These are phyloP conservation scores for Podochytrium sp. DNA, from an alignment of 192 early-diverging fungal species.

Conservation along the genomic window DNA sequence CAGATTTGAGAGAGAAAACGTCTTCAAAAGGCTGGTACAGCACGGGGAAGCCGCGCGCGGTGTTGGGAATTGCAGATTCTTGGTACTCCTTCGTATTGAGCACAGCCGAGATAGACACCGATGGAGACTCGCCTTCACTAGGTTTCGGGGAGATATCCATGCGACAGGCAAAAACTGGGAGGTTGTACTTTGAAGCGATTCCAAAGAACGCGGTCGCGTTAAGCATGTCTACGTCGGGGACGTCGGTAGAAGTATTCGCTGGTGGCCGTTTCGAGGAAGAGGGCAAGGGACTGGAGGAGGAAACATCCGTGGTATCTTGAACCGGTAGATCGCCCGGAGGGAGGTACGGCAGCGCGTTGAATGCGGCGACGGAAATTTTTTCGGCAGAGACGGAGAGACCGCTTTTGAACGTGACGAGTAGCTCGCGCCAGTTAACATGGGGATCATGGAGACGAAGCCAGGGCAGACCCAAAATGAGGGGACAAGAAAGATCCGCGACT, in stretches of 20 bases:
- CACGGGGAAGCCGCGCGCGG: conserved; percentile 9
- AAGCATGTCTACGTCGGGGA: neutral
- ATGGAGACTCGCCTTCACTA: neutral
- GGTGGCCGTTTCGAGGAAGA: too few species aligned
- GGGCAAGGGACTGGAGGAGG: too few species aligned
- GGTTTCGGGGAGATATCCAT: neutral
- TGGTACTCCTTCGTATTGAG: neutral
- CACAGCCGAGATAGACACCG: conserved; percentile 5
- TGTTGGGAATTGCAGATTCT: conserved; percentile 4
- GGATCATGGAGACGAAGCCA: neutral
- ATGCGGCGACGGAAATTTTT: too few species aligned
- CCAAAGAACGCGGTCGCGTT: neutral
- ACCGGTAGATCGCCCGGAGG: too few species aligned
- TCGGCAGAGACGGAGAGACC: too few species aligned
- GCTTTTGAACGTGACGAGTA: too few species aligned
- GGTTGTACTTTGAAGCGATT: neutral
- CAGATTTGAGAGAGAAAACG: conserved; percentile 1
- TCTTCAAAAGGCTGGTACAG: neutral
- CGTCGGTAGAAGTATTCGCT: too few species aligned
- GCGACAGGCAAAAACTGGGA: conserved; percentile 1
- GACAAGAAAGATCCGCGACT: conserved; percentile 3
- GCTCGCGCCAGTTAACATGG: neutral
- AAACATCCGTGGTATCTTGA: too few species aligned
- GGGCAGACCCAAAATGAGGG: neutral
- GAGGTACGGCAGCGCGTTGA: too few species aligned